Evolutionary conservation across 2,329 filamentous ascomycete species (phyloP).

Genomic region (Atkinsonella hypoxylon): DNA sequence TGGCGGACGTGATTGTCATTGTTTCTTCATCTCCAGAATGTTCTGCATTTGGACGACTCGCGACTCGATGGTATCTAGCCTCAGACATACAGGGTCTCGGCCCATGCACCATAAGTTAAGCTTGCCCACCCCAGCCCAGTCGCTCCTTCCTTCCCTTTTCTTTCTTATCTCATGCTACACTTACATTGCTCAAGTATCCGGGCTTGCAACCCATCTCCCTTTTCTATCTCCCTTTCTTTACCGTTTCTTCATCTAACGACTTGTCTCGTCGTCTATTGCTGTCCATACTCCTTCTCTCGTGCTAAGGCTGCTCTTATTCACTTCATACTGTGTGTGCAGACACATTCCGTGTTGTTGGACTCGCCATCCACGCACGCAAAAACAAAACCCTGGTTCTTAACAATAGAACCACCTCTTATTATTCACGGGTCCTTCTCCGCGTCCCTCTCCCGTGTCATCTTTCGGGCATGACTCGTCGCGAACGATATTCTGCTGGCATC

Average conservation of each 20-base stretch:
- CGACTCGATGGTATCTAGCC: background rate
- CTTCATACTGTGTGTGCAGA: background rate
- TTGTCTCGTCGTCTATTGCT: background rate
- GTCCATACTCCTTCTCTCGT: background rate
- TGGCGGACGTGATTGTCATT: background rate
- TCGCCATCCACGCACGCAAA: background rate
- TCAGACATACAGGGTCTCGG: background rate
- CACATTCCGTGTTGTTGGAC: background rate
- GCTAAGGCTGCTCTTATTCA: background rate
- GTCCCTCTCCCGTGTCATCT: background rate
- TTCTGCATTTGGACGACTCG: background rate
- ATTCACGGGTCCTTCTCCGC: background rate
- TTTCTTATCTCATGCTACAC: background rate
- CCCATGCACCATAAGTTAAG: background rate
- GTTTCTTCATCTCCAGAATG: background rate
- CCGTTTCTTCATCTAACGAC: background rate
- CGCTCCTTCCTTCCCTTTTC: background rate
- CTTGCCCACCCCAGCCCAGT: background rate
- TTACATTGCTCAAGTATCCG: background rate
- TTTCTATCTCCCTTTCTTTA: background rate
- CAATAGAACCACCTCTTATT: background rate
- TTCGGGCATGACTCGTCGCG: slow-evolving; percentile 8
- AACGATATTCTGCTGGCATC: slow-evolving; percentile 6
- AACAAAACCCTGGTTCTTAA: background rate
- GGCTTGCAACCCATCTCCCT: background rate